phyloP scores from a whole-genome alignment of 73 alveolate species.

The Paramecium sonneborni region DNA sequence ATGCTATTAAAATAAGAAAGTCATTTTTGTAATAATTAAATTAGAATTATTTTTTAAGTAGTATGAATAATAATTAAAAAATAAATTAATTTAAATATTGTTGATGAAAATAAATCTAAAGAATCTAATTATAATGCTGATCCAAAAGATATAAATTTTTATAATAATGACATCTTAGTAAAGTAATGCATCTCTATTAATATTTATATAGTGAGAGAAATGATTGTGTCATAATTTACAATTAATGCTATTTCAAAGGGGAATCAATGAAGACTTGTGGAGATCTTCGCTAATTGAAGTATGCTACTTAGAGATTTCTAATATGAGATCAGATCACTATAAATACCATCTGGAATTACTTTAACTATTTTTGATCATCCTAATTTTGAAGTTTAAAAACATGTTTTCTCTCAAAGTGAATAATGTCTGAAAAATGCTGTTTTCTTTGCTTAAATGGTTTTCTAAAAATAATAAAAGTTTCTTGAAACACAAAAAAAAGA shows the following conservation, averaged over 20 bases:
- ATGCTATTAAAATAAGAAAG: too few relatives aligned
- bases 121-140: not conserved
- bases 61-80: too few relatives aligned
- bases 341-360: slow-evolving; percentile 40
- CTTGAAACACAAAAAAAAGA: too few relatives aligned
- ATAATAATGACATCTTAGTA: not conserved
- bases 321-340: slow-evolving; percentile 33
- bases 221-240: slow-evolving; percentile 18
- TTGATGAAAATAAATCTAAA: not conserved
- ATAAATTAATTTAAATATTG: too few relatives aligned
- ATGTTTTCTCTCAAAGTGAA: slow-evolving; percentile 42
- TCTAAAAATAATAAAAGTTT: not conserved
- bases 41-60: too few relatives aligned
- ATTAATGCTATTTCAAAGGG: slow-evolving; percentile 8
- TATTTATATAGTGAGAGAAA: not conserved
- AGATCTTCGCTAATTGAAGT: slow-evolving; percentile 28
- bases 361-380: slow-evolving; percentile 46
- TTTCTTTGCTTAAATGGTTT: slow-evolving; percentile 19
- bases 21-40: too few relatives aligned
- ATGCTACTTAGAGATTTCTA: not conserved
- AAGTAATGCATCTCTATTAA: not conserved
- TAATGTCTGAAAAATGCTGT: slow-evolving; percentile 25
- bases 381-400: slow-evolving; percentile 31
- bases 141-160: not conserved
- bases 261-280: slow-evolving; percentile 46